These are phyloP conservation scores for Penicillium salamii DNA, from an alignment of 495 filamentous ascomycete genomes.

Conservation along the genomic window DNA sequence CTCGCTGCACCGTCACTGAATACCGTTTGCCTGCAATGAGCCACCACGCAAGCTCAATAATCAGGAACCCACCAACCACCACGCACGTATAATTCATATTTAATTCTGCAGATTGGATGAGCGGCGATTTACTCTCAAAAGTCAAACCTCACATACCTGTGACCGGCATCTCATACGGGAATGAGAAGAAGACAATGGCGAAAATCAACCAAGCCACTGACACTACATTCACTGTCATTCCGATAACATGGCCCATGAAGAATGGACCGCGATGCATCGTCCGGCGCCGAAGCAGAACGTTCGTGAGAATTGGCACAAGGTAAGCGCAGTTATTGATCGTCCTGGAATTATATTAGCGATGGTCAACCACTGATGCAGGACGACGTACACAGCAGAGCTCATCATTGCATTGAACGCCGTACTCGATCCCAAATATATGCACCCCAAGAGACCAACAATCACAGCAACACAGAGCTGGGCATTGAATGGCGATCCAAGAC, in stretches of 20 bases:
- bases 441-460: slow-evolving; percentile 61
- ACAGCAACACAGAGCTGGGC: slow-evolving; percentile 59
- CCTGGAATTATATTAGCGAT: slow-evolving; percentile 12
- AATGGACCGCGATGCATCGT: slow-evolving; percentile 38
- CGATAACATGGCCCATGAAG: slow-evolving; percentile 20
- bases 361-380: neutral
- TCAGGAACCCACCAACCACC: slow-evolving; percentile 56
- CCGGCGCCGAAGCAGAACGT: slow-evolving; percentile 28
- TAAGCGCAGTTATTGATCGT: slow-evolving; percentile 39
- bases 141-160: slow-evolving; percentile 16
- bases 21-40: slow-evolving; percentile 35
- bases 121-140: too few relatives aligned
- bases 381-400: slow-evolving; percentile 52
- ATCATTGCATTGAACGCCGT: slow-evolving; percentile 69
- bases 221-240: slow-evolving; percentile 36
- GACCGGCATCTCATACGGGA: slow-evolving; percentile 59
- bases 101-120: too few relatives aligned
- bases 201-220: slow-evolving; percentile 35
- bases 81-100: slow-evolving; percentile 74
- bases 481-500: slow-evolving; percentile 44
- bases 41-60: slow-evolving; percentile 42
- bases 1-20: slow-evolving; percentile 25
- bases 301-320: slow-evolving; percentile 34
- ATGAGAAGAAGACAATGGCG: slow-evolving; percentile 67
- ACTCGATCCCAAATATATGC: slow-evolving; percentile 64